A percentile compares a stretch with the other conserved stretches of the same genome.
Evolutionary conservation across 2,329 filamentous ascomycete genomes (phyloP).

Genomic region (Parasarocladium wereldwijsianum): DNA sequence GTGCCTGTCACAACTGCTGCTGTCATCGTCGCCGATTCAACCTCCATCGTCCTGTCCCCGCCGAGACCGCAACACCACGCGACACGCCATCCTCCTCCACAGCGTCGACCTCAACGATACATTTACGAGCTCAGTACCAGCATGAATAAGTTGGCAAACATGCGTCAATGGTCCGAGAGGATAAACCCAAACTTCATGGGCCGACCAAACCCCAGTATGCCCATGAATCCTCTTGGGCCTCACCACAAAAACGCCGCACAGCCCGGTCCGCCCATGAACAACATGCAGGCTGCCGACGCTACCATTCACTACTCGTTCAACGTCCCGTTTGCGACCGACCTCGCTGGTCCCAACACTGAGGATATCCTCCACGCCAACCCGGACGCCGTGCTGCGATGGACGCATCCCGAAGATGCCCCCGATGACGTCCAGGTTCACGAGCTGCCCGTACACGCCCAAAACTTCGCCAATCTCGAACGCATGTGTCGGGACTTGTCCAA

Average conservation of each 20-base stretch:
- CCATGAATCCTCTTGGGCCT: slow-evolving; percentile 38
- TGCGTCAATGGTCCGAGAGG: slow-evolving; percentile 59
- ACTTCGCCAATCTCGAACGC: slow-evolving; percentile 63
- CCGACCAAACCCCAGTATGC: slow-evolving; percentile 39
- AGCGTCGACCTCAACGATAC: background rate
- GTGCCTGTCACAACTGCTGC: no score
- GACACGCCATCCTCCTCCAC: slow-evolving; percentile 27
- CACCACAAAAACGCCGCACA: slow-evolving; percentile 41
- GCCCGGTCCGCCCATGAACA: slow-evolving; percentile 42
- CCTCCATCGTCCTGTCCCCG: no score
- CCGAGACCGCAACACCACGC: no score
- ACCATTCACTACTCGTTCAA: slow-evolving; percentile 93
- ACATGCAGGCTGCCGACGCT: slow-evolving; percentile 57
- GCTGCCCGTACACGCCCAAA: slow-evolving; percentile 80
- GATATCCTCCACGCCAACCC: slow-evolving; percentile 88
- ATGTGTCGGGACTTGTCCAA: slow-evolving; percentile 74
- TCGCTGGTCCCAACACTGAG: slow-evolving; percentile 83
- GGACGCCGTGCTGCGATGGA: slow-evolving; percentile 82
- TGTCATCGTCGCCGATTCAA: no score
- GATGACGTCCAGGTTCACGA: slow-evolving; percentile 77
- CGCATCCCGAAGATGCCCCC: slow-evolving; percentile 73
- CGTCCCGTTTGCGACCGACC: slow-evolving; percentile 84
- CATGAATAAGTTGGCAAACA: slow-evolving; percentile 59
- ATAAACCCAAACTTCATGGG: slow-evolving; percentile 56
- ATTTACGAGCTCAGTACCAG: no score